Conservation (phyloP, 2,329 filamentous ascomycete species). For the Fusarium buharicum region DNA sequence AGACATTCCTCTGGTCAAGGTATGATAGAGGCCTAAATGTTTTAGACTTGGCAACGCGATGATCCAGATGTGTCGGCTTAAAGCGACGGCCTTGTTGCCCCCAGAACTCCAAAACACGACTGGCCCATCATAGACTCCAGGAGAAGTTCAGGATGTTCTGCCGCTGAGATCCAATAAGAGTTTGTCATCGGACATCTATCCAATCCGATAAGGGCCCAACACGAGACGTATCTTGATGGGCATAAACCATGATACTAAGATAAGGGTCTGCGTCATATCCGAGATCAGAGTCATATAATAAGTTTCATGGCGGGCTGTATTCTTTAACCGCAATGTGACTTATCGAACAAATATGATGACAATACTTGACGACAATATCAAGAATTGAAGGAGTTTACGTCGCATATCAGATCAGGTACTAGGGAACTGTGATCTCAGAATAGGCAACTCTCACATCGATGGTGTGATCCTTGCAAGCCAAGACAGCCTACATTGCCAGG, state of each 20-base stretch:
- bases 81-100: background rate
- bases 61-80: background rate
- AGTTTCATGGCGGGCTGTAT: too few species aligned
- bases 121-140: background rate
- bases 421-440: background rate
- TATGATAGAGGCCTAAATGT: too few species aligned
- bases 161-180: background rate
- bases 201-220: background rate
- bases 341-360: too few species aligned
- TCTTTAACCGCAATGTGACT: too few species aligned
- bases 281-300: too few species aligned
- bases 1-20: background rate
- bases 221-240: background rate
- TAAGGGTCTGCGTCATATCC: too few species aligned
- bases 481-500: constrained; percentile 1
- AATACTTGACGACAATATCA: too few species aligned
- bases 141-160: background rate
- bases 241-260: too few species aligned
- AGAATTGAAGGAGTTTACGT: background rate
- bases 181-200: background rate
- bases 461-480: constrained; percentile 9
- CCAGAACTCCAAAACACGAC: background rate
- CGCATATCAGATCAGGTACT: background rate
- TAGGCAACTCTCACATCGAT: background rate
- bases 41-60: background rate